Evolutionary conservation across 352 stramenopile genomes (phyloP), one percentile per base, ranked within the genome.

Genomic region (Phytophthora multivora): DNA sequence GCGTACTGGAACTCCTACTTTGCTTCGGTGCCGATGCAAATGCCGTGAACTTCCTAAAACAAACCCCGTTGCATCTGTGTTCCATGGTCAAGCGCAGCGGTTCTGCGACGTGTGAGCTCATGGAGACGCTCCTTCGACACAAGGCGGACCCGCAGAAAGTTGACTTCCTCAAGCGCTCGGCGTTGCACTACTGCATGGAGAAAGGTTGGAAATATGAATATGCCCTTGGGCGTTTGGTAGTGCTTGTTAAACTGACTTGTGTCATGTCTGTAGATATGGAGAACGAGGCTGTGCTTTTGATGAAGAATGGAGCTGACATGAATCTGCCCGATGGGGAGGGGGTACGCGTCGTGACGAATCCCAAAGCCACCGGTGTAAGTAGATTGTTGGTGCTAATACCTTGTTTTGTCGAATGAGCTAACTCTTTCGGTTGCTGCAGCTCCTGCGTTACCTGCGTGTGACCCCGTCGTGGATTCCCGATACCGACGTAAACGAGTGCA

Each of bases 91-190:
- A 88, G 35, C 73, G 85, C 3, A 73, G 65, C 5, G 73, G 71
- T 1, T 52, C 55, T 3, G 75, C 73, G 25, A 76, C 67, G 49
- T 66, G 59, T 11, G 72, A 85, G 66, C 50, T 91, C 25, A 81
- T 89, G 65, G 69, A 83, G 43, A 90, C 79, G 9, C 65, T 93
- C 3, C 43, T 93, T 46, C 73, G 79, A 4, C 75, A 90, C 55
- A 76, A 71, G 4, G 80, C 71, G 6, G 79, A 90, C 26, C 74
- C 80, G 1, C 69, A 75, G 15, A 68, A 80, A 45, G 57, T 80
- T 15, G 83, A 91, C 39, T 79, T 91, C 39, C 39, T 88, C n/a
- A 91, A 90, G 74, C 84, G 84, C 35, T 90, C 83, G 9, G 76
- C 85, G 7, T 46, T 94, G 15, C 83, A 92, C 31, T 90, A 92